These are phyloP conservation scores for Fusarium sp. DNA, from an alignment of 2,329 filamentous ascomycete genomes.

Conservation along the genomic window DNA sequence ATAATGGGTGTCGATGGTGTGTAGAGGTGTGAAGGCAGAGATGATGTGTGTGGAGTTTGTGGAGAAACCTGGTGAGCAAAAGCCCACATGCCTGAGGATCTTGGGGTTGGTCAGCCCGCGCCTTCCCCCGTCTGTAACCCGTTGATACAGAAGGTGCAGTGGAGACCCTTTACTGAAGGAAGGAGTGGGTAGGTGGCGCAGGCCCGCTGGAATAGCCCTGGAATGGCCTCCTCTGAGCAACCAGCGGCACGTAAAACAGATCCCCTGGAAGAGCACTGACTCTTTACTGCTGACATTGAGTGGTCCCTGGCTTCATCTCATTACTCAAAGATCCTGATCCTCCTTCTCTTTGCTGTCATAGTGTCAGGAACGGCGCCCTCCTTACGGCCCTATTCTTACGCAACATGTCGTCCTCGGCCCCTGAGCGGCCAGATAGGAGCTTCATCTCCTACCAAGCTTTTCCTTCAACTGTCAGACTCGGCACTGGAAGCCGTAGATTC, in stretches of 20 bases:
- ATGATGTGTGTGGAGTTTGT: slow-evolving; percentile 15
- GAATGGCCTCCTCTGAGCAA: background rate
- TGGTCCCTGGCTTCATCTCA: background rate
- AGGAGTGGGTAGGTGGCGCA: background rate
- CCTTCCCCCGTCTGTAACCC: background rate
- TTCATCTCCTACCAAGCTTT: slow-evolving; percentile 9
- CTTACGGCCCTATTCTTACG: slow-evolving; percentile 11
- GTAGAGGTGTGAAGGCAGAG: background rate
- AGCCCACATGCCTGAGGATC: background rate
- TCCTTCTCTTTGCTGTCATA: slow-evolving; percentile 8
- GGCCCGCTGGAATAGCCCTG: background rate
- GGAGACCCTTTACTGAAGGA: background rate
- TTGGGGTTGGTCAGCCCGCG: slow-evolving; percentile 7
- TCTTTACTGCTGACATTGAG: slow-evolving; percentile 9
- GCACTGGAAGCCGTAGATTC: background rate
- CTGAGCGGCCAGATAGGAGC: background rate
- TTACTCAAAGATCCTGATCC: slow-evolving; percentile 1
- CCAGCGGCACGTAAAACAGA: background rate
- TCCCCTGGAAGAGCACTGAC: slow-evolving; percentile 1
- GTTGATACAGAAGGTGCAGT: background rate
- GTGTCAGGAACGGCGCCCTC: slow-evolving; percentile 24
- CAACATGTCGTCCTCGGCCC: background rate
- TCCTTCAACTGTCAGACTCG: background rate
- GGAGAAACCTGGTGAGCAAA: slow-evolving; percentile 13
- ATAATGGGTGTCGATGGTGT: background rate